These are phyloP conservation scores for Ceratobasidium papillatum DNA, from an alignment of 1,284 basidiomycete genomes.

Conservation along the genomic window DNA sequence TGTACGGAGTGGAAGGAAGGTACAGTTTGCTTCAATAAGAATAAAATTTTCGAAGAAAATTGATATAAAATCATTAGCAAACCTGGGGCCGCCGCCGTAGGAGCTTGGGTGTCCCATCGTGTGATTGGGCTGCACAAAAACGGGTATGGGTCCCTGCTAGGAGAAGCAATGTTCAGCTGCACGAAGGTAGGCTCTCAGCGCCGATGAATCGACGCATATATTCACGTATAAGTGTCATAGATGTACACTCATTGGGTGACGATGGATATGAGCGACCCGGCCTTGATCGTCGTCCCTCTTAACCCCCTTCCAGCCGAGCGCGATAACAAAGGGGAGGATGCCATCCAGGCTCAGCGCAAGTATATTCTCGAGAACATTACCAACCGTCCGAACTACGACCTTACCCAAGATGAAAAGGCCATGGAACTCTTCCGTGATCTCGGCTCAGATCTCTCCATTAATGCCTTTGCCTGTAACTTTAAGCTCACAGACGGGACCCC, in stretches of 20 bases:
- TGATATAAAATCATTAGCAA: constrained; percentile 52
- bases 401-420: constrained; percentile 53
- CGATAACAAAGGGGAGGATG: constrained; percentile 40
- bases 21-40: constrained; percentile 42
- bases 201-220: constrained; percentile 7
- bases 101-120: constrained; percentile 53
- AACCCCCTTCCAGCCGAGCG: constrained; percentile 53
- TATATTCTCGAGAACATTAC: constrained; percentile 56
- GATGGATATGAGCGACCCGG: constrained; percentile 52
- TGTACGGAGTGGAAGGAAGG: constrained; percentile 61
- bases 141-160: constrained; percentile 56
- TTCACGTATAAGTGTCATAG: constrained; percentile 43
- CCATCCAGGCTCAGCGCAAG: constrained; percentile 51
- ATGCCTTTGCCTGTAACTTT: constrained; percentile 60
- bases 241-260: constrained; percentile 56
- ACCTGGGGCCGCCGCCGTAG: constrained; percentile 57
- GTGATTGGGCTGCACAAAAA: constrained; percentile 54
- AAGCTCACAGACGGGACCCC: constrained; percentile 50
- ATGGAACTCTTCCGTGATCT: constrained; percentile 51
- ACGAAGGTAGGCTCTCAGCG: constrained; percentile 48
- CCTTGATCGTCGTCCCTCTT: constrained; percentile 54
- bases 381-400: constrained; percentile 50
- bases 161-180: constrained; percentile 55
- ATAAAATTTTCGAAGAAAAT: neutral
- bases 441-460: constrained; percentile 58